Percentiles rank a stretch among this genome's conserved stretches.
These are phyloP conservation scores for Rhododendron molle DNA, from an alignment of 148 eudicot species.

Conservation along the genomic window DNA sequence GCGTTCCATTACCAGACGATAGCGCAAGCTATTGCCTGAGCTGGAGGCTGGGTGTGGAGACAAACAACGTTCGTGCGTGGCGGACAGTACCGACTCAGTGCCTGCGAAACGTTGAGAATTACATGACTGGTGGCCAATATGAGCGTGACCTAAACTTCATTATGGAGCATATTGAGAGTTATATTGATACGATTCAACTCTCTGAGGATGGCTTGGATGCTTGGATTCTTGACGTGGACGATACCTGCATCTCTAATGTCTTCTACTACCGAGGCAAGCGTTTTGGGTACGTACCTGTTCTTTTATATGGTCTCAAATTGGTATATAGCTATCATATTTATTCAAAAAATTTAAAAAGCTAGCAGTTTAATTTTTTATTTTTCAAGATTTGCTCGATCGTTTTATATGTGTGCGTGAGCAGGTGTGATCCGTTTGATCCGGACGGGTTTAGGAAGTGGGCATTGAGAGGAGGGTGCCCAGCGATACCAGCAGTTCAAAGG, in stretches of 20 bases:
- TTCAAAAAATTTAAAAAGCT: too few species aligned
- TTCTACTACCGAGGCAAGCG: constrained; percentile 47
- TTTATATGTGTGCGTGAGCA: not conserved
- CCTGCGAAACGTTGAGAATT: constrained; percentile 42
- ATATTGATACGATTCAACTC: constrained; percentile 35
- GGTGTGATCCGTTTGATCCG: constrained; percentile 83
- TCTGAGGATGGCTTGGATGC: constrained; percentile 54
- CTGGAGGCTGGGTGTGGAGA: constrained; percentile 81
- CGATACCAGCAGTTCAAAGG: constrained; percentile 42
- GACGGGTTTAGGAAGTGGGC: constrained; percentile 70
- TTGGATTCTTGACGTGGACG: constrained; percentile 82
- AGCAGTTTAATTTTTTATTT: too few species aligned
- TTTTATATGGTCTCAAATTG: not conserved
- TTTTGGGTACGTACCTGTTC: constrained; percentile 44
- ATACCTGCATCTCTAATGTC: constrained; percentile 77
- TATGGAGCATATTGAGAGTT: constrained; percentile 36
- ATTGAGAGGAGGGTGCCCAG: constrained; percentile 39
- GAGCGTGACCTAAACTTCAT: constrained; percentile 42
- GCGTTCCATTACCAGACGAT: not conserved
- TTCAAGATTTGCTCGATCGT: not conserved
- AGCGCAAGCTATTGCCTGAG: constrained; percentile 51
- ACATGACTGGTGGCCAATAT: constrained; percentile 76
- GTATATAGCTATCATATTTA: not conserved
- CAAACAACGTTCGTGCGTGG: constrained; percentile 65
- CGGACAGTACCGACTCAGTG: constrained; percentile 63